phyloP scores from a whole-genome alignment of 2,329 filamentous ascomycete genomes.

The Ophiostoma pallidulum region DNA sequence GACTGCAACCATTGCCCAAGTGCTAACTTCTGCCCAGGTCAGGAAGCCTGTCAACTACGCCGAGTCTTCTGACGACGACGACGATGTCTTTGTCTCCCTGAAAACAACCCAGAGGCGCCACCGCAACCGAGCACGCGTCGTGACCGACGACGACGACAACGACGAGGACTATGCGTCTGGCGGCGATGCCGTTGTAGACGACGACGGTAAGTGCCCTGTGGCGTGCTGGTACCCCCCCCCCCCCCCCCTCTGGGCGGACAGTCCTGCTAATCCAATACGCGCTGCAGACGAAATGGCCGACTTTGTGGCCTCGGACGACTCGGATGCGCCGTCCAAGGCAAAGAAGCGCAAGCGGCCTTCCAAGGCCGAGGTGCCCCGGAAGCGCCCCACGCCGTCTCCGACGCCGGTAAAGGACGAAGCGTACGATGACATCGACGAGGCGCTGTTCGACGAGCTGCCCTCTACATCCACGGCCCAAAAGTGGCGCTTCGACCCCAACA shows the following conservation, averaged over 20 bases:
- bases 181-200: slow-evolving; percentile 50
- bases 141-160: slow-evolving; percentile 55
- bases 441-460: slow-evolving; percentile 45
- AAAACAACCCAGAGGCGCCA: slow-evolving; percentile 30
- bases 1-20: no score
- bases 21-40: slow-evolving; percentile 24
- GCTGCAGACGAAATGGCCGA: slow-evolving; percentile 62
- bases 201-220: slow-evolving; percentile 50
- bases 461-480: slow-evolving; percentile 67
- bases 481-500: slow-evolving; percentile 59
- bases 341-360: slow-evolving; percentile 68
- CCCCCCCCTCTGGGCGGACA: background rate
- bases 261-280: background rate
- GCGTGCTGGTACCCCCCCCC: no score
- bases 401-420: slow-evolving; percentile 25
- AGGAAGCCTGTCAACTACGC: slow-evolving; percentile 61
- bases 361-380: slow-evolving; percentile 45
- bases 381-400: slow-evolving; percentile 49
- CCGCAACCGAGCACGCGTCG: slow-evolving; percentile 42
- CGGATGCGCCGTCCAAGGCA: slow-evolving; percentile 54
- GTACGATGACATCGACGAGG: slow-evolving; percentile 43
- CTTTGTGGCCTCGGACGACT: slow-evolving; percentile 81
- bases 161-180: slow-evolving; percentile 68
- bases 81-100: slow-evolving; percentile 53
- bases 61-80: slow-evolving; percentile 74